Conservation (phyloP, 177 flowering plant genomes). For the Vitis hybrid region DNA sequence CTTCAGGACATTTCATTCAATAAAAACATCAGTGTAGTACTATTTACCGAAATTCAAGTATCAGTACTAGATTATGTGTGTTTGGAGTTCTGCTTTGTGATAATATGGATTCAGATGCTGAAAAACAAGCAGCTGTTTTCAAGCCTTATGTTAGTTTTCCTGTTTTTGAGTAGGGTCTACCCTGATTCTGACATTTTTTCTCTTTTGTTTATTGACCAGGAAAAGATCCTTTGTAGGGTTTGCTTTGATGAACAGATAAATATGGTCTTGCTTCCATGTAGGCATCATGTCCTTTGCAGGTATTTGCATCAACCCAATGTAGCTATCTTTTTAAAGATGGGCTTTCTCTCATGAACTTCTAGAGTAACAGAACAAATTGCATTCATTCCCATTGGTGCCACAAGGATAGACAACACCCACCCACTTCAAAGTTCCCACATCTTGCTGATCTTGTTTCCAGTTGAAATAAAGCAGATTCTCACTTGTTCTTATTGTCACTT, state of each 20-base stretch:
- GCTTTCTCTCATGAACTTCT: neutral
- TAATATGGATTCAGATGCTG: too few species aligned
- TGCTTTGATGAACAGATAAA: constrained; percentile 78
- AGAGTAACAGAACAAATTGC: neutral
- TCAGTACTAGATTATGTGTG: too few species aligned
- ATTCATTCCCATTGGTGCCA: neutral
- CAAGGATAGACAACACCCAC: too few species aligned
- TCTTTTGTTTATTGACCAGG: constrained; percentile 44
- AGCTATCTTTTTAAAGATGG: neutral
- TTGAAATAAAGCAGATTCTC: neutral
- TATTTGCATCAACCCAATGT: constrained; percentile 17
- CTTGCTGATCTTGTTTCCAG: neutral
- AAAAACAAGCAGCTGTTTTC: too few species aligned
- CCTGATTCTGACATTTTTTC: neutral
- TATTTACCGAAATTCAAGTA: too few species aligned
- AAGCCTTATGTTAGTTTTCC: neutral
- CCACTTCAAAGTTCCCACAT: neutral
- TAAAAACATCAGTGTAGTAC: too few species aligned
- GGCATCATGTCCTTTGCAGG: constrained; percentile 89
- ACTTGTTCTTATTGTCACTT: neutral
- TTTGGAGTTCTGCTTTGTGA: too few species aligned
- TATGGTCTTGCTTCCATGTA: constrained; percentile 75
- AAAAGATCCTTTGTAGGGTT: constrained; percentile 75
- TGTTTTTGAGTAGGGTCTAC: neutral
- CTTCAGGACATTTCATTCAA: too few species aligned